Conservation (phyloP, 140 eudicot genomes). For the Senecio squalidus region DNA sequence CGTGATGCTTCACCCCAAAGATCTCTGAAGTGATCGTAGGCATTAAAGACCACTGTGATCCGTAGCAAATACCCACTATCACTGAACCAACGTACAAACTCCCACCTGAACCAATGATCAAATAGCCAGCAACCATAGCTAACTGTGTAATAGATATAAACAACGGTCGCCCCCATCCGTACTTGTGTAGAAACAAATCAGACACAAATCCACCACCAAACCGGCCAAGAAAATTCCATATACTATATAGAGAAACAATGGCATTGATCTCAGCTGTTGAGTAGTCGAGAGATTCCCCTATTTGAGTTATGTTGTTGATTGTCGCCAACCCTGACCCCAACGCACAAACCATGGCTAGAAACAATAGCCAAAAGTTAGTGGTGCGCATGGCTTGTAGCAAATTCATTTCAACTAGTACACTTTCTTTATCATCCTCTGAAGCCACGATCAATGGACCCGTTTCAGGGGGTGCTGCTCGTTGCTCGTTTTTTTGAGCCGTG, state of each 20-base stretch:
- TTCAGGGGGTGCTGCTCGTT: conserved; percentile 4
- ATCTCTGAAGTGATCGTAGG: conserved; percentile 83
- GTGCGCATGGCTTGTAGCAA: conserved; percentile 50
- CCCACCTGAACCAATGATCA: conserved; percentile 70
- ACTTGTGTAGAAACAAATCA: conserved; percentile 51
- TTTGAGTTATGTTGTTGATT: conserved; percentile 71
- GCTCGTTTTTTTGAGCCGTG: conserved; percentile 36
- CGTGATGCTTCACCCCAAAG: conserved; percentile 75
- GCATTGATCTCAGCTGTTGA: conserved; percentile 42
- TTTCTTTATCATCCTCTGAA: not conserved
- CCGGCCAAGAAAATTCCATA: conserved; percentile 95
- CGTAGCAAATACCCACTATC: conserved; percentile 77
- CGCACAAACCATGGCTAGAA: conserved; percentile 66
- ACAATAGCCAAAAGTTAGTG: conserved; percentile 73
- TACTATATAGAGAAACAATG: conserved; percentile 80
- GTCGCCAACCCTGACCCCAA: conserved; percentile 94
- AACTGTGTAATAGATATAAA: conserved; percentile 53
- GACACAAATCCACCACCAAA: conserved; percentile 83
- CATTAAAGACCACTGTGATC: conserved; percentile 93
- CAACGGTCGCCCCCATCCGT: conserved; percentile 70
- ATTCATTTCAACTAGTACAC: conserved; percentile 38
- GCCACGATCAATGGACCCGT: conserved; percentile 35
- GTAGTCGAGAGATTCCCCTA: conserved; percentile 73
- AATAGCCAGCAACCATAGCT: conserved; percentile 59
- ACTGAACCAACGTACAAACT: conserved; percentile 70